Conservation (phyloP, 768 basidiomycete species). For the Russula sp. region DNA sequence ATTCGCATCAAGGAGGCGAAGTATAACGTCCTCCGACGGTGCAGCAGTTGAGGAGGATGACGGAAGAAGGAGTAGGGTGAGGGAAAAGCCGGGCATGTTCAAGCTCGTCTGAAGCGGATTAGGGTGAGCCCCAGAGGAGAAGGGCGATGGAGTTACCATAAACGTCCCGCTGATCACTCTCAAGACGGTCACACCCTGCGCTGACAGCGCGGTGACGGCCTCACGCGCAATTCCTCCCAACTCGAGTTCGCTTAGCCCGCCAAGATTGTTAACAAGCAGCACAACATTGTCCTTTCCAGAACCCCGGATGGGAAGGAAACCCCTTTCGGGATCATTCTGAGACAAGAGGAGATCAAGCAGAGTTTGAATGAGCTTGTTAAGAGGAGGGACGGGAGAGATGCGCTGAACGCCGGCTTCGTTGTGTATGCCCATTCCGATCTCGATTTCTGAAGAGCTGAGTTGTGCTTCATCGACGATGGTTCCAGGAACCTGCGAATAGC, state of each 20-base stretch:
- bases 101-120: constrained; percentile 59
- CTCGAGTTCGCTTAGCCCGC: constrained; percentile 79
- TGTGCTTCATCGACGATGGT: constrained; percentile 52
- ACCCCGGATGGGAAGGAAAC: constrained; percentile 63
- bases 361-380: constrained; percentile 59
- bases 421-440: constrained; percentile 89
- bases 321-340: constrained; percentile 68
- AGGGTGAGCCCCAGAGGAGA: not conserved
- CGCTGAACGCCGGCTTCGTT: constrained; percentile 76
- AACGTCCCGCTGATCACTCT: constrained; percentile 73
- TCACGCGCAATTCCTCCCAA: constrained; percentile 62
- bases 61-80: constrained; percentile 76
- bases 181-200: constrained; percentile 47
- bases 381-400: constrained; percentile 62
- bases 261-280: constrained; percentile 81
- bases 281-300: constrained; percentile 62
- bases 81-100: constrained; percentile 89
- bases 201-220: constrained; percentile 46
- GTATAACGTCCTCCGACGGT: constrained; percentile 37
- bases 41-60: constrained; percentile 32
- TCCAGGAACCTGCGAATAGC: constrained; percentile 56
- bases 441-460: constrained; percentile 58
- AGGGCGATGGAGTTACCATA: constrained; percentile 47
- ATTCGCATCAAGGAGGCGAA: constrained; percentile 63
- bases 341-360: constrained; percentile 65